These are phyloP conservation scores for Excoecaria agallocha DNA, from an alignment of 345 rosid genomes.

Conservation along the genomic window DNA sequence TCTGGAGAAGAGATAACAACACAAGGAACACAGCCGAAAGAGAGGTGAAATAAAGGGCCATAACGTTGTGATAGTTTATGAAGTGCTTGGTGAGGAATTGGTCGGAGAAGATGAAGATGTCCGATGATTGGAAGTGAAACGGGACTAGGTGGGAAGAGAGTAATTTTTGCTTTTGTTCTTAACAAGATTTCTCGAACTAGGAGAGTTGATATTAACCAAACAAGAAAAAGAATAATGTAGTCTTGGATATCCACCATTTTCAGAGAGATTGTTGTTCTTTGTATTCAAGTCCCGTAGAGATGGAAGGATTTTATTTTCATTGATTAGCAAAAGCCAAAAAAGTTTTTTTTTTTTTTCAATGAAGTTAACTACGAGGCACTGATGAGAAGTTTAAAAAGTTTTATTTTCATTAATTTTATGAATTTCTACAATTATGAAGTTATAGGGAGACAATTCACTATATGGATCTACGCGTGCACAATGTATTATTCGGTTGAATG, in stretches of 20 bases:
- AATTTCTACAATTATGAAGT: too few species aligned
- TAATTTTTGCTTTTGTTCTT: neutral
- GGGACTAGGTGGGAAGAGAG: neutral
- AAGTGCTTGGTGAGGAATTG: constrained; percentile 12
- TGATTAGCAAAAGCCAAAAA: too few species aligned
- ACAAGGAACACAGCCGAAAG: neutral
- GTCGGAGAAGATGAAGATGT: constrained; percentile 12
- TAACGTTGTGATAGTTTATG: constrained; percentile 4
- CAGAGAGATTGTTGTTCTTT: neutral
- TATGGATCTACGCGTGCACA: too few species aligned
- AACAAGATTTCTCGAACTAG: neutral
- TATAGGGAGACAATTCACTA: too few species aligned
- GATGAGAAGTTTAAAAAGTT: too few species aligned
- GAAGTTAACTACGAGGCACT: too few species aligned
- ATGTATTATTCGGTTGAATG: too few species aligned
- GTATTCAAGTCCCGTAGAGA: too few species aligned
- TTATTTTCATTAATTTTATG: too few species aligned
- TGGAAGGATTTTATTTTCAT: too few species aligned
- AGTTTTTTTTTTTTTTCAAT: too few species aligned
- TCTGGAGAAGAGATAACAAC: constrained; percentile 7
- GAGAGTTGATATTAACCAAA: constrained; percentile 2
- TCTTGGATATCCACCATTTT: neutral
- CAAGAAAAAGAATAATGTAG: neutral
- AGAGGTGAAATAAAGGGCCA: constrained; percentile 8
- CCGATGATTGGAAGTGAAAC: constrained; percentile 12